Percentiles rank a stretch among this genome's conserved stretches.
Evolutionary conservation across 805 yeast species (phyloP).

Genomic region (Schwanniomyces yamadae): DNA sequence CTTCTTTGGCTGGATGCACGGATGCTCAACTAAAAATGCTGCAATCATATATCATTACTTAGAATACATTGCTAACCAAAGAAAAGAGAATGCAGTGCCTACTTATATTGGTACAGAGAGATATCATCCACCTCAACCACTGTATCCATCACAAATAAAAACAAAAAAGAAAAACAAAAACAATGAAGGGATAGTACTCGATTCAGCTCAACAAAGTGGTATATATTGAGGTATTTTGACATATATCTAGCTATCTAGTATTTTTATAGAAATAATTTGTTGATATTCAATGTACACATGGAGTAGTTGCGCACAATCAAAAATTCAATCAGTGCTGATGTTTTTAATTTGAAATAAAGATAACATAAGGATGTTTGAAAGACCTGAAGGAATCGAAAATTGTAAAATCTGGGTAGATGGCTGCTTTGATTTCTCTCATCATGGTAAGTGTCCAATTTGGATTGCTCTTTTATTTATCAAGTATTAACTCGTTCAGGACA

Average conservation of each 20-base stretch:
- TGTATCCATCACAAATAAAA: not conserved
- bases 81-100: slow-evolving; percentile 17
- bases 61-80: slow-evolving; percentile 16
- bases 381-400: slow-evolving; percentile 43
- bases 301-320: too few relatives aligned
- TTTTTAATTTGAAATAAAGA: too few relatives aligned
- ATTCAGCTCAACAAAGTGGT: slow-evolving; percentile 5
- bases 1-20: slow-evolving; percentile 75
- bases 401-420: slow-evolving; percentile 92
- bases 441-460: slow-evolving; percentile 56
- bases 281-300: too few relatives aligned
- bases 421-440: slow-evolving; percentile 96
- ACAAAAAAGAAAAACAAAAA: slow-evolving; percentile 1
- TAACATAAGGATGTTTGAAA: slow-evolving; percentile 41
- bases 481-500: slow-evolving; percentile 44
- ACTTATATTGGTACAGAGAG: slow-evolving; percentile 17
- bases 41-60: slow-evolving; percentile 59
- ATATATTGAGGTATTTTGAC: too few relatives aligned
- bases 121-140: slow-evolving; percentile 1
- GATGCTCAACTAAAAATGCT: slow-evolving; percentile 87
- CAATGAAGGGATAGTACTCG: not conserved
- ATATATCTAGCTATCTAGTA: too few relatives aligned
- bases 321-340: too few relatives aligned
- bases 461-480: too few relatives aligned
- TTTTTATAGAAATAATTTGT: too few relatives aligned